phyloP scores from a whole-genome alignment of 441 rosid genomes.

The Aquilaria agallochum region DNA sequence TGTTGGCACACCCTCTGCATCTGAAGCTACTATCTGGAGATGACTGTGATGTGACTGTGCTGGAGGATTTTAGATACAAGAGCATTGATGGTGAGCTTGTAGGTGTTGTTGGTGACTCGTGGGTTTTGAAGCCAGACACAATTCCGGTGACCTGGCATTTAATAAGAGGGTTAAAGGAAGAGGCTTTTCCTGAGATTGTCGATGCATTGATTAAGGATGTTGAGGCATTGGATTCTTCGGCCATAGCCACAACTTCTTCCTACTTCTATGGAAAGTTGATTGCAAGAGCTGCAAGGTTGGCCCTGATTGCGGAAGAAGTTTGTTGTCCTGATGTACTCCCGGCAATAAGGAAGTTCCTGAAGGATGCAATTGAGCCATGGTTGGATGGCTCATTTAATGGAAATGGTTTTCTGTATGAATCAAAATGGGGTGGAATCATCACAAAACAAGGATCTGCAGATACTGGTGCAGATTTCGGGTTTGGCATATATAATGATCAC shows the following conservation, averaged over 20 bases:
- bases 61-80: constrained; percentile 55
- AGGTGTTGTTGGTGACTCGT: constrained; percentile 81
- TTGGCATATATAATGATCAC: constrained; percentile 80
- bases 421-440: constrained; percentile 88
- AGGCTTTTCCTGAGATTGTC: constrained; percentile 48
- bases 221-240: constrained; percentile 42
- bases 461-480: constrained; percentile 86
- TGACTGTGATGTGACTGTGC: constrained; percentile 37
- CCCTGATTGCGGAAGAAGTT: constrained; percentile 88
- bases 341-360: constrained; percentile 48
- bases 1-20: constrained; percentile 95
- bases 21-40: constrained; percentile 44
- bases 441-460: constrained; percentile 66
- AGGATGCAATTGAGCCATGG: constrained; percentile 87
- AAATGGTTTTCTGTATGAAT: constrained; percentile 79
- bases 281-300: constrained; percentile 88
- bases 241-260: constrained; percentile 54
- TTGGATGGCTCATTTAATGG: constrained; percentile 64
- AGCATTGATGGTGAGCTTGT: constrained; percentile 90
- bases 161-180: constrained; percentile 54
- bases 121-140: constrained; percentile 63
- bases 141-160: constrained; percentile 92
- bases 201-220: constrained; percentile 69
- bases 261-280: constrained; percentile 79
- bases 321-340: constrained; percentile 64